Evolutionary conservation across 441 rosid species (phyloP).

Genomic region (Eutrema salsugineum): DNA sequence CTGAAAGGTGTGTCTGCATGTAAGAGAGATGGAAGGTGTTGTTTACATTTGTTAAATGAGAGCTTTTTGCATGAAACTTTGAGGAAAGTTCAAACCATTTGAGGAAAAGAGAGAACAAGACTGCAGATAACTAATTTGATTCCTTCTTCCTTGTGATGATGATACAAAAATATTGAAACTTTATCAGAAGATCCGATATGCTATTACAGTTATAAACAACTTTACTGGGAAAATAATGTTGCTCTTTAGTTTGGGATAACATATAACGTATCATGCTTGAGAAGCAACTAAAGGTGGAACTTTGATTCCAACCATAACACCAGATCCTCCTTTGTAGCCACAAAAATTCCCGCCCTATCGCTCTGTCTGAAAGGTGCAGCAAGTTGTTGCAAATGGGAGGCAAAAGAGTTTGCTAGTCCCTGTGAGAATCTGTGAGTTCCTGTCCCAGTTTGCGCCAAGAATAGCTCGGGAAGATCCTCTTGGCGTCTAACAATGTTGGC

Average conservation of each 20-base stretch:
- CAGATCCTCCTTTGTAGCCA: conserved; percentile 74
- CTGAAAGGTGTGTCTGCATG: conserved; percentile 13
- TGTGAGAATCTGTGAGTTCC: conserved; percentile 82
- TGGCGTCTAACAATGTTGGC: conserved; percentile 51
- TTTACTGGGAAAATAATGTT: conserved; percentile 19
- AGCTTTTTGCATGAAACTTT: conserved; percentile 21
- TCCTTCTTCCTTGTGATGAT: conserved; percentile 14
- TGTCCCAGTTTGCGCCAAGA: conserved; percentile 78
- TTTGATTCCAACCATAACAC: conserved; percentile 72
- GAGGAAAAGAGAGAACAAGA: conserved; percentile 5
- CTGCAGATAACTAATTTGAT: conserved; percentile 23
- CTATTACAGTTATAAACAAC: conserved; percentile 26
- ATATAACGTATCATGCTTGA: conserved; percentile 12
- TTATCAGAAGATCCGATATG: conserved; percentile 13
- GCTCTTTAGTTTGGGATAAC: conserved; percentile 6
- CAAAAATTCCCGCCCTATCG: conserved; percentile 66
- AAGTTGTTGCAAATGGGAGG: conserved; percentile 58
- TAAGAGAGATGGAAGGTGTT: conserved; percentile 9
- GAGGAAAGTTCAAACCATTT: not conserved
- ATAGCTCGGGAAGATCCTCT: conserved; percentile 68
- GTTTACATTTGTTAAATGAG: conserved; percentile 17
- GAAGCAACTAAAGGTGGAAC: conserved; percentile 36
- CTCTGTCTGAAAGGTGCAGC: conserved; percentile 75
- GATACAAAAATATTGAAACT: conserved; percentile 19
- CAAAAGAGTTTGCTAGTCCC: conserved; percentile 73